Evolutionary conservation across 176 grass and related monocot species (phyloP).

Genomic region (Cocos nucifera): DNA sequence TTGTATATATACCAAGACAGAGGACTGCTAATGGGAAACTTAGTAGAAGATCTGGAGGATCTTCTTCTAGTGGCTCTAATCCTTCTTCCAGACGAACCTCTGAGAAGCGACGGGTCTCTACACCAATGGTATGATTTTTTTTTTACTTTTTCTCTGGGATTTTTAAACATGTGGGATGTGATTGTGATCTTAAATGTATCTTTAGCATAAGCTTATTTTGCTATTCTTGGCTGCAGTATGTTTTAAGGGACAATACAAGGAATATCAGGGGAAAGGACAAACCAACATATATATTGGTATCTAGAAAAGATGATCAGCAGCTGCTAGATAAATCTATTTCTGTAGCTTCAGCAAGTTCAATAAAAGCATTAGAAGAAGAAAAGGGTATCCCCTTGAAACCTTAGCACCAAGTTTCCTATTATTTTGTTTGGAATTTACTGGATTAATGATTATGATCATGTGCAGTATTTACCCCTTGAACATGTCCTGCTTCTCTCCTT

Average conservation of each 20-base stretch:
- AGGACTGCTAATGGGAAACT: no score
- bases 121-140: not conserved
- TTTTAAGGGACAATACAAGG: slow-evolving; percentile 16
- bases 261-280: slow-evolving; percentile 5
- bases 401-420: no score
- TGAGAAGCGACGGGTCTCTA: slow-evolving; percentile 6
- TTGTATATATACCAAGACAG: no score
- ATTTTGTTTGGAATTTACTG: no score
- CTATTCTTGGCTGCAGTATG: slow-evolving; percentile 1
- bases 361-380: slow-evolving; percentile 10
- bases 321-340: slow-evolving; percentile 11
- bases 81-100: slow-evolving; percentile 13
- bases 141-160: not conserved
- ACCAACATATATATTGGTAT: slow-evolving; percentile 10
- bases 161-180: not conserved
- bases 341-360: not conserved
- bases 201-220: no score
- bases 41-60: no score
- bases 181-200: no score
- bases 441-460: no score
- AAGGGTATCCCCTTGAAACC: slow-evolving; percentile 1
- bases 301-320: slow-evolving; percentile 15
- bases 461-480: no score
- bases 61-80: slow-evolving; percentile 4
- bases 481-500: no score